Base-by-base conservation (phyloP, 441 rosid species). In the Populus tomentosa region DNA sequence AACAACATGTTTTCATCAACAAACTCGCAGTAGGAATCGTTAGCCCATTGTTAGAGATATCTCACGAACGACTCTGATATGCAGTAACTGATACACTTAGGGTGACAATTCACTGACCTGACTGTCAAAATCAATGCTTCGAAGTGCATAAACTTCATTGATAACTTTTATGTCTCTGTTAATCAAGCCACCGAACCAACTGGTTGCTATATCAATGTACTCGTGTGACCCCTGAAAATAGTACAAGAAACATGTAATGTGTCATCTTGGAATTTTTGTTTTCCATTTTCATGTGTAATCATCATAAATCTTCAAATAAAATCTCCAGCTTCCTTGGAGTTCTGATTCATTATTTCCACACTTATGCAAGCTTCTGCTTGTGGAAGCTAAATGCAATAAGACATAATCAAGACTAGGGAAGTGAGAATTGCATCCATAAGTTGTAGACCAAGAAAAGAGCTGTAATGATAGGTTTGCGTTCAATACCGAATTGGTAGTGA, bases 101-200 rank as follows among this genome's bases (percentile, higher is more conserved):
- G 35, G 6, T 33, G 35, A 0, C 6, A 33, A 1, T 26, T 26
- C 26, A 26, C 26, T 26, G 26, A 26, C 26, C 26, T 26, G 26
- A 26, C 26, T 26, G 26, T 26, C n/a, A 77, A 91, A 91, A 80
- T 89, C 93, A 79, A 88, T 75, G n/a, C 79, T 74, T 65, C 69
- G 87, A 82, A 90, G 73, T 14, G 93, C 89, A 84, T 89, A 91
- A 32, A 94, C 92, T 87, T 94, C 90, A 6, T 85, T 91, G 7
- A 89, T 91, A 73, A 92, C 75, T 53, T 85, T 42, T 69, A 56
- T 67, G 76, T 92, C 89, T 77, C 84, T 89, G 33, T 80, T 87
- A 71, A 86, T 79, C 71, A 90, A 82, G 30, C 97, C 97, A 78
- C 89, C 88, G 75, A 88, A 85, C 95, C 97, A 94, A 83, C 93